These are phyloP conservation scores for Aeminium ludgeri DNA, from an alignment of 495 filamentous ascomycete species.

Conservation along the genomic window DNA sequence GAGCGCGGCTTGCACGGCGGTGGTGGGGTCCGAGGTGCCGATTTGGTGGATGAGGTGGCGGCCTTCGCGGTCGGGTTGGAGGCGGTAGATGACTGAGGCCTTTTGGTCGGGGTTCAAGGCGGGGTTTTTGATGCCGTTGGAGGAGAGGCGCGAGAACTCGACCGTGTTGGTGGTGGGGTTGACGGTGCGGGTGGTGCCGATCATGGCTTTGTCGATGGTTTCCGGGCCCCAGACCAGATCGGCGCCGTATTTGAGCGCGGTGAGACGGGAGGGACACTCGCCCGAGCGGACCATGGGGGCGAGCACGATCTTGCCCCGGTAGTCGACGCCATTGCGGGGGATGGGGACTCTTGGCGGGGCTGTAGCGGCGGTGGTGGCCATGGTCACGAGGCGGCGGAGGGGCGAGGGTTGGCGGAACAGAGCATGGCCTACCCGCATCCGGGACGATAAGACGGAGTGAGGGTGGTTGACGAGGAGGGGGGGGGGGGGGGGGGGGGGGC, in stretches of 20 bases:
- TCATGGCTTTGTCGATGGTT: conserved; percentile 77
- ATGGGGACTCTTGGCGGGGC: conserved; percentile 54
- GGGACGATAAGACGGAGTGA: background rate
- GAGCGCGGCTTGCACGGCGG: conserved; percentile 66
- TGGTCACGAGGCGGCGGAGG: conserved; percentile 19
- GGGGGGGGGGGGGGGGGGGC: no score
- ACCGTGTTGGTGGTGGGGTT: conserved; percentile 60
- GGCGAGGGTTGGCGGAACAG: no score
- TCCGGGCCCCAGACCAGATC: conserved; percentile 98
- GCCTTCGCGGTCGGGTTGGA: conserved; percentile 59
- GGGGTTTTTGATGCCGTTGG: conserved; percentile 39
- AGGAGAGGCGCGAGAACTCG: conserved; percentile 64
- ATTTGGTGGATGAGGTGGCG: conserved; percentile 73
- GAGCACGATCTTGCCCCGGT: conserved; percentile 79
- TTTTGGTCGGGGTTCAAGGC: conserved; percentile 26
- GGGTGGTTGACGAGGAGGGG: no score
- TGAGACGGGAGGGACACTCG: conserved; percentile 73
- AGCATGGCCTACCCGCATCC: no score
- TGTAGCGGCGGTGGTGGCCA: conserved; percentile 47
- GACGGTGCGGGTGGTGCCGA: conserved; percentile 59
- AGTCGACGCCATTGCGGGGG: conserved; percentile 77
- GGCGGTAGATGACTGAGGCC: conserved; percentile 65
- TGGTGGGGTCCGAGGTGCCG: conserved; percentile 62
- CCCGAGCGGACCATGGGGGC: conserved; percentile 96
- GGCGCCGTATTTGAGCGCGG: conserved; percentile 84